Base-by-base conservation (phyloP, 2,329 filamentous ascomycete species). In the Lomentospora prolificans region DNA sequence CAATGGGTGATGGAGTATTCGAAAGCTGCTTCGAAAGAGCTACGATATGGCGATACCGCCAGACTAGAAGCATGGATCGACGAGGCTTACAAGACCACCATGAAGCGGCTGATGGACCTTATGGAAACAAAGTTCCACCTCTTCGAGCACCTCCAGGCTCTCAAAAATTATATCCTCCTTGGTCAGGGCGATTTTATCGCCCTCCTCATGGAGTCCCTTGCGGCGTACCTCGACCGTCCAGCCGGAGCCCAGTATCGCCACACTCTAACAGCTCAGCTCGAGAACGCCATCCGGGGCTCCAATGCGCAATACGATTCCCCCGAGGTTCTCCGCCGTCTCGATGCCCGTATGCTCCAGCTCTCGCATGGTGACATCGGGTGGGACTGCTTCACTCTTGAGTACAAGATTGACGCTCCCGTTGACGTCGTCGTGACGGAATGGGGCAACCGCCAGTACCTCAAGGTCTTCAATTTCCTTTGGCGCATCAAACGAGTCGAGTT, bases 391-490 rank as follows among this genome's bases (percentile, higher is more conserved):
- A 99, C 94, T 0, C 82, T 99, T 7, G 95, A 99, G 68, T 99
- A 99, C 73, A 96, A 97, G 69, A 94, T 99, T 62, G 91, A 96
- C 67, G 88, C 92, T 2, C 94, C 94, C 0, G 89, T 96, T 24
- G 94, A 99, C 67, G 94, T 99, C 27, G 91, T 99, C 51, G 90
- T 99, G 39, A 97, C 92, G 0, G 90, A 95, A 44, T 96, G 91
- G 82, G 91, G 90, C 50, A 92, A 89, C 61, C 88, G 92, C 22
- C 92, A 99, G 67, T 99, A 99, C 67, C 85, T 99, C 63, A 97
- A 97, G 67, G 90, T 99, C 8, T 99, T 99, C 80, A 99, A 99
- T 71, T 96, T 99, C 66, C 79, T 99, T 3, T 99, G 94, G 92
- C 86, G 94, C 60, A 90, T 99, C 65, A 99, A 99, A 72, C 86